Base-by-base conservation (phyloP, 768 basidiomycete genomes). In the Boletus reticuloceps region DNA sequence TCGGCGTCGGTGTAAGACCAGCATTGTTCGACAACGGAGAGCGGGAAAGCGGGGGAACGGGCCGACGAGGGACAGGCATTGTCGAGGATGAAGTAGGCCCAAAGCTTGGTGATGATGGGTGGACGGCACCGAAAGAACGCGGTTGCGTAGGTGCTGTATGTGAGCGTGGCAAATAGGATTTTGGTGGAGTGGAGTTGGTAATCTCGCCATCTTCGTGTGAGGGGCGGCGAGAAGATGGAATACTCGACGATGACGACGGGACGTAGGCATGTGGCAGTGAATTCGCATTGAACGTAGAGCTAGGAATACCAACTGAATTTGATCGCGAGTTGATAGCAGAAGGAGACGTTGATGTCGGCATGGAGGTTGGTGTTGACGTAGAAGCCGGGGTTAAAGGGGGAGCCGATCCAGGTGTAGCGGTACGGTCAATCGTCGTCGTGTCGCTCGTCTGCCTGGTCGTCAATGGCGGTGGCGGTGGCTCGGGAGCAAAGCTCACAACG, bases 161-260 rank as follows among this genome's bases (percentile, higher is more conserved):
- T 37, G 74, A 72, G n/a, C 70, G 75, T 0, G 74, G 75, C 11
- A 72, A 61, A 51, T 72, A 72, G 1, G 63, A 56, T 55, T 73
- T 74, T 29, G 65, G 68, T n/a, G 69, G 70, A 9, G 70, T 70
- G n/a, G 70, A 66, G 40, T 64, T 76, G 0, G 63, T 63, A 51
- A 83, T 82, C 64, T 82, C 82, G 5, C 81, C 81, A 40, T 83
- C 82, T 63, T 83, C 82, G 27, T 77, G 79, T 6, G 79, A 75
- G 0, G 68, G 63, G 10, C 69, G 67, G n/a, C 68, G 67, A 9
- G 71, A 55, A 42, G 57, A 22, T 39, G 58, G 51, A 10, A 58
- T 36, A 17, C 19, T 60, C 14, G 60, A 58, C 32, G 59, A 57
- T 34, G 51, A 40, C 31, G 53, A 22, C 9, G 45, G 17, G 5